Percentiles rank a stretch among this genome's conserved stretches.
phyloP scores from a whole-genome alignment of 2,329 filamentous ascomycete species.

The Phymatotrichopsis omnivora region DNA sequence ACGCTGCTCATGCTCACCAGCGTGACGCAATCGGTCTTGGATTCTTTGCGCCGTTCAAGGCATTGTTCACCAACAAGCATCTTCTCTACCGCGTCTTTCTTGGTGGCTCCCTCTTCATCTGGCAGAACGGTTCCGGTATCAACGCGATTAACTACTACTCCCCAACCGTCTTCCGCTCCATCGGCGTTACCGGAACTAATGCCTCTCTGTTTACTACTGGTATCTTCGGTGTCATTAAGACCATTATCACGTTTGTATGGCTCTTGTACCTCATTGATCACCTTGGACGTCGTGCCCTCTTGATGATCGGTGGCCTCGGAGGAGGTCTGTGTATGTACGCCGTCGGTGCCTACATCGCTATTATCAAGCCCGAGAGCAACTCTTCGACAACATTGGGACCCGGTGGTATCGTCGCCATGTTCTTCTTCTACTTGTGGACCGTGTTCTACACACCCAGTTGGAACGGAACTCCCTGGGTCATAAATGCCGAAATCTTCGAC shows the following conservation, averaged over 20 bases:
- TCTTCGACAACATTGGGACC: background rate
- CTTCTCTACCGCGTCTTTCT: slow-evolving; percentile 56
- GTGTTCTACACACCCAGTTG: slow-evolving; percentile 61
- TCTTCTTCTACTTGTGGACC: slow-evolving; percentile 65
- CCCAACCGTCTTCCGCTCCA: slow-evolving; percentile 52
- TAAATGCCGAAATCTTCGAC: slow-evolving; percentile 67
- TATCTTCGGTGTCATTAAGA: slow-evolving; percentile 63
- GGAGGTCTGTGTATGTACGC: slow-evolving; percentile 39
- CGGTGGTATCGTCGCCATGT: slow-evolving; percentile 48
- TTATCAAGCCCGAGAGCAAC: background rate
- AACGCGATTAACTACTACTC: slow-evolving; percentile 55
- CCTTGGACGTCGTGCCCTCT: slow-evolving; percentile 48
- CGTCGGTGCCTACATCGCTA: slow-evolving; percentile 41
- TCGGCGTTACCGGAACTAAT: slow-evolving; percentile 40
- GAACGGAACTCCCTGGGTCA: slow-evolving; percentile 67
- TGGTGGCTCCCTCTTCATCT: slow-evolving; percentile 54
- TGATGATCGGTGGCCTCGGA: slow-evolving; percentile 34
- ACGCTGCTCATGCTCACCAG: slow-evolving; percentile 48
- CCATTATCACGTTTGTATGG: slow-evolving; percentile 53
- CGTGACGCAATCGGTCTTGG: too few species aligned
- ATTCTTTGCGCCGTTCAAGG: slow-evolving; percentile 49
- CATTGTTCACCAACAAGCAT: slow-evolving; percentile 46
- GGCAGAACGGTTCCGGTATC: slow-evolving; percentile 60
- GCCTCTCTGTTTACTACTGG: slow-evolving; percentile 61
- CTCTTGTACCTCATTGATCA: slow-evolving; percentile 59